Percentiles rank a stretch among this genome's conserved stretches.
These are phyloP conservation scores for Penicillium italicum DNA, from an alignment of 2,329 filamentous ascomycete species.

Conservation along the genomic window DNA sequence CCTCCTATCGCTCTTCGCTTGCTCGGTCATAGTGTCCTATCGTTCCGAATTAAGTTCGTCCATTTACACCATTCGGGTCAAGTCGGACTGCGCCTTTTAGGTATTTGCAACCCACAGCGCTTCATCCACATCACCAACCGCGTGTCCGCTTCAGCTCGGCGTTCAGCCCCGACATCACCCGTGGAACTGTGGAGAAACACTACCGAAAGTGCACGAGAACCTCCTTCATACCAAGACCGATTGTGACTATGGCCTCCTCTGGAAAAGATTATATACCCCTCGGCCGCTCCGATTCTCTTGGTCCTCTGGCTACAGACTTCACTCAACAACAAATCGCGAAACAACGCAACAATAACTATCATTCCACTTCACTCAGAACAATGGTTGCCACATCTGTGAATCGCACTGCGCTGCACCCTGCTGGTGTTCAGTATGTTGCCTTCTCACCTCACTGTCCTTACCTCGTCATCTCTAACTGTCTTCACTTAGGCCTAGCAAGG, in stretches of 20 bases:
- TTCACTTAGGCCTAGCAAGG: slow-evolving; percentile 63
- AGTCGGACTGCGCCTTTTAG: slow-evolving; percentile 28
- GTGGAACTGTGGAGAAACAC: slow-evolving; percentile 41
- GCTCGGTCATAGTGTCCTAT: slow-evolving; percentile 1
- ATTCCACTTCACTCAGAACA: slow-evolving; percentile 54
- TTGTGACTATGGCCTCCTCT: slow-evolving; percentile 32
- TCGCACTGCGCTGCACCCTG: slow-evolving; percentile 87
- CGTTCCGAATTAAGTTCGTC: slow-evolving; percentile 23
- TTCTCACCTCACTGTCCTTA: slow-evolving; percentile 9
- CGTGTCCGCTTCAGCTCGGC: slow-evolving; percentile 23
- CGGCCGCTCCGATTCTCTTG: slow-evolving; percentile 42
- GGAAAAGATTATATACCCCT: slow-evolving; percentile 45
- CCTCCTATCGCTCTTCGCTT: slow-evolving; percentile 2
- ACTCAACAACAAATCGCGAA: slow-evolving; percentile 56
- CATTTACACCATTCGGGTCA: slow-evolving; percentile 27
- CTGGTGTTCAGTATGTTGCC: slow-evolving; percentile 76
- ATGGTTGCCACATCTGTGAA: slow-evolving; percentile 65
- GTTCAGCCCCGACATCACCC: slow-evolving; percentile 39
- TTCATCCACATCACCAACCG: slow-evolving; percentile 22
- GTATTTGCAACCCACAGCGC: slow-evolving; percentile 25
- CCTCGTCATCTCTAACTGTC: slow-evolving; percentile 17
- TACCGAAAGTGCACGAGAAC: slow-evolving; percentile 24
- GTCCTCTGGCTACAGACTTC: slow-evolving; percentile 54
- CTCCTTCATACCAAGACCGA: slow-evolving; percentile 24
- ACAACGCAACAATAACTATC: slow-evolving; percentile 57